These are phyloP conservation scores for Oenanthe sinensis DNA, from an alignment of 129 eudicot genomes.

Conservation along the genomic window DNA sequence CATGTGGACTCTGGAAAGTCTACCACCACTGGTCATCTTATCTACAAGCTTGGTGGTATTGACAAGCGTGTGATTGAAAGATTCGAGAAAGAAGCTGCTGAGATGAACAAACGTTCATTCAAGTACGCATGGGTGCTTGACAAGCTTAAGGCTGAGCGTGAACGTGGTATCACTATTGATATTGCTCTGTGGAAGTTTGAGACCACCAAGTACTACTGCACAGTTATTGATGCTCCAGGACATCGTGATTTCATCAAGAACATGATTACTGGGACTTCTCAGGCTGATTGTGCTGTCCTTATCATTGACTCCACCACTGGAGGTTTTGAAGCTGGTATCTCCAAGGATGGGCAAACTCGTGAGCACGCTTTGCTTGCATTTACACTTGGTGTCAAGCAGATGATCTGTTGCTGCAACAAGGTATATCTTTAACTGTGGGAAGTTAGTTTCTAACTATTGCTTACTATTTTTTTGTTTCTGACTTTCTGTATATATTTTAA, in stretches of 20 bases:
- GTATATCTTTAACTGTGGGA: background rate
- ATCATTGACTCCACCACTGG: slow-evolving; percentile 56
- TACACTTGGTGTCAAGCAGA: slow-evolving; percentile 49
- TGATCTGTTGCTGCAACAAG: slow-evolving; percentile 55
- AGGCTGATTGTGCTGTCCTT: slow-evolving; percentile 51
- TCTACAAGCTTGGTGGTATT: slow-evolving; percentile 58
- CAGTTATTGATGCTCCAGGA: slow-evolving; percentile 53
- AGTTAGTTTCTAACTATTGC: background rate
- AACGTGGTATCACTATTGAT: slow-evolving; percentile 49
- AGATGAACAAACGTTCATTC: slow-evolving; percentile 56
- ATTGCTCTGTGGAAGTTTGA: slow-evolving; percentile 47
- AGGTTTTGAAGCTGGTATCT: slow-evolving; percentile 53
- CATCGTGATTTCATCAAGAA: slow-evolving; percentile 52
- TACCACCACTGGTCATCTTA: slow-evolving; percentile 48
- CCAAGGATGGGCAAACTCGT: slow-evolving; percentile 57
- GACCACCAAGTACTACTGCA: slow-evolving; percentile 46
- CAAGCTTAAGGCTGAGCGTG: slow-evolving; percentile 53
- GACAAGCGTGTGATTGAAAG: slow-evolving; percentile 49
- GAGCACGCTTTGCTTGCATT: slow-evolving; percentile 52
- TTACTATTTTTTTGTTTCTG: background rate
- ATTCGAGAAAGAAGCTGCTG: slow-evolving; percentile 50
- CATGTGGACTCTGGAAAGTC: slow-evolving; percentile 52
- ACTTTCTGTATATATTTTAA: background rate
- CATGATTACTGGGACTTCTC: slow-evolving; percentile 52
- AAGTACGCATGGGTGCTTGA: slow-evolving; percentile 51